phyloP scores from a whole-genome alignment of 257 asterid genomes.

The Agastache rugosa region DNA sequence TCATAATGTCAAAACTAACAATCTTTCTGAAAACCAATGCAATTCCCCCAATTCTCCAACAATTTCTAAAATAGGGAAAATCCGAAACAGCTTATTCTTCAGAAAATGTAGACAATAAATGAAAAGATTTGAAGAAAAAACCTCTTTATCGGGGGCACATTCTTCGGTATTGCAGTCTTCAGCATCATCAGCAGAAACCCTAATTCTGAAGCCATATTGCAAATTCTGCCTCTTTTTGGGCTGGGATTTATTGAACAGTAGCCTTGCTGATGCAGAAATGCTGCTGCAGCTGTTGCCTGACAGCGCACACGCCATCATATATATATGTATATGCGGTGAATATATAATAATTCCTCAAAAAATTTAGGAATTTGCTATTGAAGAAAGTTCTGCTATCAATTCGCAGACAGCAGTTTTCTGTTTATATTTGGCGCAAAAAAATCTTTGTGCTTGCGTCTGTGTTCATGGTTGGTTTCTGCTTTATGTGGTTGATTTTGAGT shows the following conservation, averaged over 20 bases:
- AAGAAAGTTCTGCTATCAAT: neutral
- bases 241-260: constrained; percentile 42
- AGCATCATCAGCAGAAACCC: constrained; percentile 59
- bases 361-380: neutral
- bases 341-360: neutral
- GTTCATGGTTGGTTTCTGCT: constrained; percentile 24
- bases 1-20: neutral
- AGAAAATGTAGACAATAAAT: neutral
- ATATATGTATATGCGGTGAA: neutral
- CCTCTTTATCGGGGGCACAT: constrained; percentile 99
- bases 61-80: neutral
- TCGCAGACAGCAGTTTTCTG: constrained; percentile 3
- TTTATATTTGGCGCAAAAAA: neutral
- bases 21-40: neutral
- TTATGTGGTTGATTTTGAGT: constrained; percentile 44
- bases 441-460: constrained; percentile 28
- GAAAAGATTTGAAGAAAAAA: constrained; percentile 18
- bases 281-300: constrained; percentile 53
- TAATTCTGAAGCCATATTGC: constrained; percentile 37
- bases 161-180: constrained; percentile 85
- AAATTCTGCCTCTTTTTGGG: constrained; percentile 45
- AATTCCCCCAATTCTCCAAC: neutral
- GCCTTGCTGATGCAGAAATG: constrained; percentile 45
- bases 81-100: neutral
- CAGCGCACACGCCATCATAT: constrained; percentile 53